Percentiles rank a stretch among this genome's conserved stretches.
phyloP scores from a whole-genome alignment of 768 basidiomycete species.

The Rubroboletus satanas region DNA sequence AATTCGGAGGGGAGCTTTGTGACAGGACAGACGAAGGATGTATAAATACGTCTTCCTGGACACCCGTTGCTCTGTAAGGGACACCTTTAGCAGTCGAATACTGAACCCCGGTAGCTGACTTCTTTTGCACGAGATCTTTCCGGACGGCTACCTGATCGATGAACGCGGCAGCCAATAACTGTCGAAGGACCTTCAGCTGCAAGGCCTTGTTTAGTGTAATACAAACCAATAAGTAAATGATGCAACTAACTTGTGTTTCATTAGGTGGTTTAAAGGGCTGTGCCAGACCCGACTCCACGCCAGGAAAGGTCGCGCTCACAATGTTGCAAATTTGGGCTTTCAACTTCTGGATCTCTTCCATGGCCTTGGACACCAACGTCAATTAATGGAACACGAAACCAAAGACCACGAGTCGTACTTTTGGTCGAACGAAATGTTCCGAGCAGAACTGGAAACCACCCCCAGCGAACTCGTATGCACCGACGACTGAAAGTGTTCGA shows the following conservation, averaged over 20 bases:
- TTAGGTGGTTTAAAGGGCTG: constrained; percentile 72
- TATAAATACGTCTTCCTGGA: constrained; percentile 85
- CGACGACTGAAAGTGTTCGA: constrained; percentile 86
- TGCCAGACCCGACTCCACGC: constrained; percentile 53
- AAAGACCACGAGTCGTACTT: constrained; percentile 47
- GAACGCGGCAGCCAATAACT: constrained; percentile 84
- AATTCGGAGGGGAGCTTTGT: constrained; percentile 73
- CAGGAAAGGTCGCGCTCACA: constrained; percentile 73
- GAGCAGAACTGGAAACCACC: constrained; percentile 77
- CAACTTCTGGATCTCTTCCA: constrained; percentile 98
- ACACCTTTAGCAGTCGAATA: constrained; percentile 76
- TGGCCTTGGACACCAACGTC: constrained; percentile 54
- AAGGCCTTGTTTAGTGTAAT: constrained; percentile 5
- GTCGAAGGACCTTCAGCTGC: constrained; percentile 86
- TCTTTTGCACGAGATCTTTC: constrained; percentile 71
- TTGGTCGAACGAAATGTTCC: constrained; percentile 85
- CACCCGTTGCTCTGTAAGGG: constrained; percentile 75
- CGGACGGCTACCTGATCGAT: constrained; percentile 94
- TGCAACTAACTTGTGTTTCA: constrained; percentile 60
- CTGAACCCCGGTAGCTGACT: constrained; percentile 56
- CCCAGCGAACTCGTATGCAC: constrained; percentile 91
- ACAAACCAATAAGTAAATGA: not conserved
- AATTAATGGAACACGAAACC: not conserved
- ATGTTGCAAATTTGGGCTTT: constrained; percentile 85
- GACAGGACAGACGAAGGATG: constrained; percentile 86